These are phyloP conservation scores for Thuidium tamariscinum DNA, from an alignment of 225 moss, liverwort and hornwort species.

Conservation along the genomic window DNA sequence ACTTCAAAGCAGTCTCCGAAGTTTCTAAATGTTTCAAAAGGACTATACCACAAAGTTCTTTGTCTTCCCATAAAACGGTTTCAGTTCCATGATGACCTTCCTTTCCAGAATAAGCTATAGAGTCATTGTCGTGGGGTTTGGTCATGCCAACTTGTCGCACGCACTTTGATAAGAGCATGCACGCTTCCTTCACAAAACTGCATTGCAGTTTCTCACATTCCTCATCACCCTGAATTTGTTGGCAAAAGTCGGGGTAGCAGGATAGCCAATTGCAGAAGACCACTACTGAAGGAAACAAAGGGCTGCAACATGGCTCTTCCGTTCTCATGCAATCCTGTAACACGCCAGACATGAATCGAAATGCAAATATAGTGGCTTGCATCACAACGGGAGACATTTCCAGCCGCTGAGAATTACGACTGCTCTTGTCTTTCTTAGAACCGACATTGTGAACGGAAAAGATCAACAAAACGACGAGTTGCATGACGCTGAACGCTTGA, in stretches of 20 bases:
- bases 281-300: constrained; percentile 40
- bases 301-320: constrained; percentile 36
- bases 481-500: constrained; percentile 35
- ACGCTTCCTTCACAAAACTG: constrained; percentile 32
- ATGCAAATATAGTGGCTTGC: constrained; percentile 14
- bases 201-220: constrained; percentile 21
- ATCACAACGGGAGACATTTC: constrained; percentile 4
- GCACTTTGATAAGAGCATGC: constrained; percentile 19
- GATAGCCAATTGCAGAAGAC: constrained; percentile 42
- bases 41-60: constrained; percentile 28
- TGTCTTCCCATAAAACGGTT: constrained; percentile 39
- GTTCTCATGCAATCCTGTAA: constrained; percentile 27
- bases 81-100: constrained; percentile 15
- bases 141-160: constrained; percentile 11
- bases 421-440: constrained; percentile 1
- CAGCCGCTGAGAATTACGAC: not conserved
- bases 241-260: constrained; percentile 27
- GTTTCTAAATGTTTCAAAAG: constrained; percentile 2
- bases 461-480: constrained; percentile 35
- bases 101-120: constrained; percentile 4
- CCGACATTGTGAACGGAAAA: constrained; percentile 29
- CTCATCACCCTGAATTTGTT: constrained; percentile 18
- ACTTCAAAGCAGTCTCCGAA: constrained; percentile 2
- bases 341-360: constrained; percentile 30
- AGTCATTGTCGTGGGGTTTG: constrained; percentile 11